These are phyloP conservation scores for Onygenales sp. DNA, from an alignment of 2,329 filamentous ascomycete genomes.

Conservation along the genomic window DNA sequence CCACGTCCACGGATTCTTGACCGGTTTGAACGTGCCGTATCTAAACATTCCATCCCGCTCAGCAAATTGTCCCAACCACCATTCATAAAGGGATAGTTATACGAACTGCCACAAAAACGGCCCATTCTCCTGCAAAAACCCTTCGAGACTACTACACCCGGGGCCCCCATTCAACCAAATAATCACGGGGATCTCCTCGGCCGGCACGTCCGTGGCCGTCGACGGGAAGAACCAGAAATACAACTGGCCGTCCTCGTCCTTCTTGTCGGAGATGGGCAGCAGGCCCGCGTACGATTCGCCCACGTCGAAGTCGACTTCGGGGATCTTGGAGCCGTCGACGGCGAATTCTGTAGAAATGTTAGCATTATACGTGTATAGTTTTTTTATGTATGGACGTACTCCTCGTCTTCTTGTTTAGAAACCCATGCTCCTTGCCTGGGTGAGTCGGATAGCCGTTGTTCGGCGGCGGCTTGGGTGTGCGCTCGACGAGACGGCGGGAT, in stretches of 20 bases:
- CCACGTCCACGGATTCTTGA: conserved; percentile 62
- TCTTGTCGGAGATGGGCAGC: conserved; percentile 43
- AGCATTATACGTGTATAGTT: neutral
- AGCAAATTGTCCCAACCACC: no score
- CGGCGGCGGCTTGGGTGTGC: no score
- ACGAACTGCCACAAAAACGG: conserved; percentile 55
- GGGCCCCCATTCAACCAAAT: conserved; percentile 46
- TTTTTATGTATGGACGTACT: no score
- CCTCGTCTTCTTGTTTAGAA: no score
- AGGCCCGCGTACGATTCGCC: conserved; percentile 42
- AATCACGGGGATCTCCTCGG: conserved; percentile 26
- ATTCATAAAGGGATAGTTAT: no score
- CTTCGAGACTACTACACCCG: conserved; percentile 52
- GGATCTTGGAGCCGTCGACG: conserved; percentile 55
- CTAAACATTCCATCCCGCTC: no score
- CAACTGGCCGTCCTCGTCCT: conserved; percentile 36
- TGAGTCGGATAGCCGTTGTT: no score
- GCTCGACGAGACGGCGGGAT: no score
- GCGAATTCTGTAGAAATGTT: neutral
- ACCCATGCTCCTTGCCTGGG: no score
- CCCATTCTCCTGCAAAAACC: conserved; percentile 67
- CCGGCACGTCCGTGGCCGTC: conserved; percentile 32
- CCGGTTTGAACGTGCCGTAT: conserved; percentile 54
- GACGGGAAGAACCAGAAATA: conserved; percentile 45
- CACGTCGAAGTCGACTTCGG: conserved; percentile 61